Evolutionary conservation across 257 asterid species (phyloP).

Genomic region (Leonotis leonurus): DNA sequence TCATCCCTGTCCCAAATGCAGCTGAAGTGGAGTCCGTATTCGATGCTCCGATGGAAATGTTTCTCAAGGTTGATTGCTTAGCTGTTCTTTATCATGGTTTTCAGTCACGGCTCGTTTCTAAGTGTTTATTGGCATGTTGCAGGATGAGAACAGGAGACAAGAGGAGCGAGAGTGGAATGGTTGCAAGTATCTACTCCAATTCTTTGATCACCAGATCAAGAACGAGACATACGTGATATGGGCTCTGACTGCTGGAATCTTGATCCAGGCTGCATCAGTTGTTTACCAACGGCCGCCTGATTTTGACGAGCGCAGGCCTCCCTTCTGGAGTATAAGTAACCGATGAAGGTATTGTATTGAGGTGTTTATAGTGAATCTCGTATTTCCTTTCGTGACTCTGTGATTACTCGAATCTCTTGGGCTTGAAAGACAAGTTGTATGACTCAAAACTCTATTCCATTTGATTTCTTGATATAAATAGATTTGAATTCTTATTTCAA

Average conservation of each 20-base stretch:
- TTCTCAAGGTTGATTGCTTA: conserved; percentile 50
- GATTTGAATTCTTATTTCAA: neutral
- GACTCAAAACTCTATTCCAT: neutral
- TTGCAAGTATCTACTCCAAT: conserved; percentile 50
- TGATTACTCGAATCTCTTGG: neutral
- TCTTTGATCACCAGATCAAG: conserved; percentile 48
- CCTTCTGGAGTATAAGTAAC: conserved; percentile 52
- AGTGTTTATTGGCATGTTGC: neutral
- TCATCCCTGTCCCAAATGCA: conserved; percentile 44
- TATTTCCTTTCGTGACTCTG: neutral
- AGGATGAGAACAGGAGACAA: conserved; percentile 67
- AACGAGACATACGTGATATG: conserved; percentile 45
- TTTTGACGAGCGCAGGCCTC: conserved; percentile 53
- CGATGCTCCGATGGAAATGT: conserved; percentile 77
- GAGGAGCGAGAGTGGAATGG: conserved; percentile 64
- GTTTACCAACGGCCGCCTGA: conserved; percentile 51
- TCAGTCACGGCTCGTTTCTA: neutral
- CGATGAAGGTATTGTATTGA: conserved; percentile 17
- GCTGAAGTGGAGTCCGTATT: conserved; percentile 73
- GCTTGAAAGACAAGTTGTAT: neutral
- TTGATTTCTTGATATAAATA: neutral
- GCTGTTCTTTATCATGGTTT: neutral
- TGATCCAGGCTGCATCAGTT: conserved; percentile 55
- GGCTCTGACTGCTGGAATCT: conserved; percentile 83
- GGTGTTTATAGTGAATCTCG: neutral